These are phyloP conservation scores for Epichloe uncinata DNA, from an alignment of 2,329 filamentous ascomycete genomes.

Conservation along the genomic window DNA sequence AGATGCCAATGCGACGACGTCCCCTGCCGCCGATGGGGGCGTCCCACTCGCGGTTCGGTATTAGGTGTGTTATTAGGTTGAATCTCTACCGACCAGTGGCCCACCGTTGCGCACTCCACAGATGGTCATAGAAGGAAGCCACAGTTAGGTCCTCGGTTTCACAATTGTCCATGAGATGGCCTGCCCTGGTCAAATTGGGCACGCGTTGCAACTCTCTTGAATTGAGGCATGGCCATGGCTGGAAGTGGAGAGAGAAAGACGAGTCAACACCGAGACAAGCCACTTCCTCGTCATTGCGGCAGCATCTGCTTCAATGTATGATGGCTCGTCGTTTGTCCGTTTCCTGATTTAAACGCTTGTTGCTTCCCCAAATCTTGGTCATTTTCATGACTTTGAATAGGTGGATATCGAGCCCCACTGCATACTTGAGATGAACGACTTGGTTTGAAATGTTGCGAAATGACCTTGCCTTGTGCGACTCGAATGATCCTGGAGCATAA, in stretches of 20 bases:
- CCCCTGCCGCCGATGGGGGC: background rate
- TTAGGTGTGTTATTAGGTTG: background rate
- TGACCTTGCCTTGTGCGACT: background rate
- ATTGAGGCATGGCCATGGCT: background rate
- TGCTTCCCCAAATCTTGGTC: background rate
- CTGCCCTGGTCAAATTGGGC: background rate
- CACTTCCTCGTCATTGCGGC: background rate
- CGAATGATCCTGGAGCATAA: background rate
- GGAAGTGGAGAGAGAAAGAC: background rate
- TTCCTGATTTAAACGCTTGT: background rate
- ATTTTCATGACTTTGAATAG: background rate
- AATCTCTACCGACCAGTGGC: background rate
- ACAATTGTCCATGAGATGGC: background rate
- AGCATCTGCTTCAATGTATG: background rate
- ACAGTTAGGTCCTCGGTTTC: conserved; percentile 1
- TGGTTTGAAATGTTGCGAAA: background rate
- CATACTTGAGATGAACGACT: background rate
- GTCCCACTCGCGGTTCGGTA: background rate
- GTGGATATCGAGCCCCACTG: background rate
- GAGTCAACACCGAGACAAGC: background rate
- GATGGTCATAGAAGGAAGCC: background rate
- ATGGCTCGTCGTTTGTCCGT: background rate
- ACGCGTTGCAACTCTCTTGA: background rate
- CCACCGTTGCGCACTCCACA: background rate
- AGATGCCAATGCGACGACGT: background rate